Evolutionary conservation across 176 grass and related monocot species (phyloP).

Genomic region (Bonia amplexicaulis): DNA sequence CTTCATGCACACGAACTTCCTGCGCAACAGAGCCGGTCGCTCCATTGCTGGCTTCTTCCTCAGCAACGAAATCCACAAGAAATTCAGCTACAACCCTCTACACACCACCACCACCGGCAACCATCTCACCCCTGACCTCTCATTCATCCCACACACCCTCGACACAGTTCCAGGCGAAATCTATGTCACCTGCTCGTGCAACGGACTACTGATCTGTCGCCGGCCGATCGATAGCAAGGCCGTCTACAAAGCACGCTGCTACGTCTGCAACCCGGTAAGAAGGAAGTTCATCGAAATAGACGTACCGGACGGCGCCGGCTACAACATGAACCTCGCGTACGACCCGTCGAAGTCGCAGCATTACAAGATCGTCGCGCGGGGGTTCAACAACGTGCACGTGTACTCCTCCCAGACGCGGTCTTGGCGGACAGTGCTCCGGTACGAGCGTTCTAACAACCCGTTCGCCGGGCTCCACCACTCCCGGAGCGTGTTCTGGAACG

Average conservation of each 20-base stretch:
- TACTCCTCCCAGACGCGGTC: background rate
- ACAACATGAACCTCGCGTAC: background rate
- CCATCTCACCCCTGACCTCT: background rate
- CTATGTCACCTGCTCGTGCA: background rate
- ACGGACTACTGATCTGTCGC: background rate
- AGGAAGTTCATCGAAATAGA: background rate
- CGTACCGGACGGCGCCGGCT: background rate
- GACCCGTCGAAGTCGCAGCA: background rate
- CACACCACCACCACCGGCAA: background rate
- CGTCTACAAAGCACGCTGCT: background rate
- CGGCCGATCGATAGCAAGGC: background rate
- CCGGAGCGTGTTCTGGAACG: background rate
- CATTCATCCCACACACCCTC: background rate
- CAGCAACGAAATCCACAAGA: background rate
- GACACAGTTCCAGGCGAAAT: background rate
- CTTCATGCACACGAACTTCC: background rate
- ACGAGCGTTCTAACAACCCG: background rate
- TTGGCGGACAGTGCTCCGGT: background rate
- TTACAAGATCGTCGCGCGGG: background rate
- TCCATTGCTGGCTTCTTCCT: conserved; percentile 8
- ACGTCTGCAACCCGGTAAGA: background rate
- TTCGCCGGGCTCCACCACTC: background rate
- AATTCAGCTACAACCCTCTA: background rate
- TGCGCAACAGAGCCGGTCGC: background rate
- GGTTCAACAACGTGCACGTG: background rate